phyloP scores from a whole-genome alignment of 2,329 filamentous ascomycete genomes.

The Monosporascus cannonballus region DNA sequence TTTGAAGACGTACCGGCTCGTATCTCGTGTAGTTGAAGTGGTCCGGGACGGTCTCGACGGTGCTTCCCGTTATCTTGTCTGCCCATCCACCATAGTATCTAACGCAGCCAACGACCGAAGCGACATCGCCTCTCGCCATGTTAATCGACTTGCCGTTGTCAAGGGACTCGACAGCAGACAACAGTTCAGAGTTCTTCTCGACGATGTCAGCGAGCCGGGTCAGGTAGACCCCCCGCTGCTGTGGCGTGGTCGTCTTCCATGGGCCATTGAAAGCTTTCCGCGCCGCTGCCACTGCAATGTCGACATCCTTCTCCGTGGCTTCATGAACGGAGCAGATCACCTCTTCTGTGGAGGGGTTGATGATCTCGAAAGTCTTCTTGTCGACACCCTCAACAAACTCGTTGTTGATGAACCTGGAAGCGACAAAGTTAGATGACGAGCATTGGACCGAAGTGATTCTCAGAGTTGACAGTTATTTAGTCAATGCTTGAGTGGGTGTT shows the following conservation, averaged over 20 bases:
- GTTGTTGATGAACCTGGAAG: slow-evolving; percentile 78
- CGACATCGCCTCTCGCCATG: slow-evolving; percentile 72
- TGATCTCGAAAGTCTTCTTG: slow-evolving; percentile 85
- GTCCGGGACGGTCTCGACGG: slow-evolving; percentile 69
- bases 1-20: slow-evolving; percentile 54
- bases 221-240: slow-evolving; percentile 63
- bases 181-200: slow-evolving; percentile 69
- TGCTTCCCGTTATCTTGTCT: slow-evolving; percentile 87
- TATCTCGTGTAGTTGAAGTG: slow-evolving; percentile 79
- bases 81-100: slow-evolving; percentile 89
- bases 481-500: neutral
- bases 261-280: slow-evolving; percentile 75
- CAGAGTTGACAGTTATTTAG: too few species aligned
- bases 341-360: slow-evolving; percentile 82
- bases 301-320: slow-evolving; percentile 80
- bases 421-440: slow-evolving; percentile 14
- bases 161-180: slow-evolving; percentile 78
- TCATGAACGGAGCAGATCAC: slow-evolving; percentile 78
- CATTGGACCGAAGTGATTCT: neutral
- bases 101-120: slow-evolving; percentile 60
- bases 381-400: slow-evolving; percentile 80
- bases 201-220: slow-evolving; percentile 73
- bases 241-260: slow-evolving; percentile 64
- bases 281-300: slow-evolving; percentile 75
- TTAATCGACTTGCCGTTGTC: slow-evolving; percentile 81